Conservation (phyloP, 192 early-diverging fungal genomes). For the Mycoemilia scoparia region DNA sequence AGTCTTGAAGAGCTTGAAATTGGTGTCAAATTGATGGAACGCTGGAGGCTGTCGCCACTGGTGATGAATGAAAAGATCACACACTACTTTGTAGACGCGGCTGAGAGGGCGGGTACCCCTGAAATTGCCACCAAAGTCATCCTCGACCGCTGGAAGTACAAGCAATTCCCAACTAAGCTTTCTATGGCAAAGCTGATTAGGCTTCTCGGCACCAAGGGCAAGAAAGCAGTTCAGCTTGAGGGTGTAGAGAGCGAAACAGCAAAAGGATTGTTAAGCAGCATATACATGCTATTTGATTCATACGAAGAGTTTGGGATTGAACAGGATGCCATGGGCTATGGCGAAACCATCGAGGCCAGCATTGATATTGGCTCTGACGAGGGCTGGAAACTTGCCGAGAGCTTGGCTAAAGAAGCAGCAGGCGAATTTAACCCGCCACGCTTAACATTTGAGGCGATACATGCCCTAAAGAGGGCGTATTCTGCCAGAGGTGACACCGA, state of each 20-base stretch:
- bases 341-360: slow-evolving; percentile 22
- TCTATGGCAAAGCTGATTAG: slow-evolving; percentile 10
- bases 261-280: slow-evolving; percentile 10
- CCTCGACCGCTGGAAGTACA: slow-evolving; percentile 25
- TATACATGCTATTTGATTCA: slow-evolving; percentile 22
- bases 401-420: too few species aligned
- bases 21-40: too few species aligned
- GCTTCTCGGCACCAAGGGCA: slow-evolving; percentile 5
- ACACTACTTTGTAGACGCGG: too few species aligned
- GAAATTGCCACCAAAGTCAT: slow-evolving; percentile 10
- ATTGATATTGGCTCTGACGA: slow-evolving; percentile 12
- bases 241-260: neutral
- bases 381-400: too few species aligned
- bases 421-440: too few species aligned
- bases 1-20: too few species aligned
- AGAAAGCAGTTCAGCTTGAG: neutral
- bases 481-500: too few species aligned
- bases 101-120: too few species aligned
- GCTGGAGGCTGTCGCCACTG: too few species aligned
- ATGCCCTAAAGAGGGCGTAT: too few species aligned
- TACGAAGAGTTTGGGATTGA: slow-evolving; percentile 14
- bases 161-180: slow-evolving; percentile 13
- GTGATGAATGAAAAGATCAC: too few species aligned
- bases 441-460: too few species aligned
- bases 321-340: slow-evolving; percentile 12